Evolutionary conservation across 2,329 filamentous ascomycete species (phyloP), one percentile per base, ranked within the genome.

Genomic region (Aspergillus arachidicola): DNA sequence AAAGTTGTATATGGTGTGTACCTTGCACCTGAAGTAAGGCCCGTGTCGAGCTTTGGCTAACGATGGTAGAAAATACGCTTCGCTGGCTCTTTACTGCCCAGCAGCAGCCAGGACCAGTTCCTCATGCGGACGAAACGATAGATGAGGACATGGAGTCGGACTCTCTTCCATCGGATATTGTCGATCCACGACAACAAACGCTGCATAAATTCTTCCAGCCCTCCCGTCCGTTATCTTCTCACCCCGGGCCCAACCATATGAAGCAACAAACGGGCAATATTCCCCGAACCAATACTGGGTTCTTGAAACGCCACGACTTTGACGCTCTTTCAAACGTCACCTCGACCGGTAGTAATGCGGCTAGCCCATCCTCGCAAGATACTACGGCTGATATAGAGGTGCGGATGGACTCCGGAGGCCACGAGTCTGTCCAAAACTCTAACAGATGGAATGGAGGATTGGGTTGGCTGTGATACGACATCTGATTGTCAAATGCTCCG

Each of bases 1-100:
- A 76, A 82, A 59, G 74, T 79, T 19, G 81, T 89, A 61, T 84
- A 87, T 71, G 82, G 86, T 87, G 76, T 68, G 79, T 59, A 23
- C 32, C 14, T 14, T 48, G 23, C n/a, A 21, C 30, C 10, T 46
- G 26, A 7, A 34, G 36, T 16, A n/a, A 56, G 32, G 11, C 14
- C 7, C 12, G 26, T 19, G n/a, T 30, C 41, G 45, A 46, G 34
- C 36, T 41, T 50, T 45, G 26, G 55, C 70, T 76, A 53, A 75
- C 68, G 38, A 32, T 28, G 56, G 19, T 64, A 81, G 79, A 78
- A 55, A 80, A 80, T 65, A 81, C 79, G 19, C 72, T 81, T 28
- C 74, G 75, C 36, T 78, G 78, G 75, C 73, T 81, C 10, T 81
- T 75, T 64, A 77, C 76, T 30, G 79, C 79, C 7, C 78, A 79